Percentiles rank a stretch among this genome's conserved stretches.
Evolutionary conservation across 2,329 filamentous ascomycete species (phyloP).

Genomic region (Colletotrichum simmondsii): DNA sequence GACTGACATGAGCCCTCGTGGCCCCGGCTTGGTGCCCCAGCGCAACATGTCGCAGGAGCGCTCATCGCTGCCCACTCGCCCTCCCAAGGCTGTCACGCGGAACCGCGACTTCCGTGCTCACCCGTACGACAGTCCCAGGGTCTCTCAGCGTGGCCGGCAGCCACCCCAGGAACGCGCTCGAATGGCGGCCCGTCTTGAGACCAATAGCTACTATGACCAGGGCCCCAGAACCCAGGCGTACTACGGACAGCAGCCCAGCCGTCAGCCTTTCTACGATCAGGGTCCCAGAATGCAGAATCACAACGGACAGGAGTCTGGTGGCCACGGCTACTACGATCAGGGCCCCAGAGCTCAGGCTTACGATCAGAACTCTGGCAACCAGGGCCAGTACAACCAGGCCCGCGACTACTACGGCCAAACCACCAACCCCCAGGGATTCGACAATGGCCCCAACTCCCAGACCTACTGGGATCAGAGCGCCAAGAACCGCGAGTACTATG

Average conservation of each 20-base stretch:
- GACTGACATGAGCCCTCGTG: background rate
- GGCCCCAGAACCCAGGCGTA: background rate
- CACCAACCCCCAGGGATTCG: too few species aligned
- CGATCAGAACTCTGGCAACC: background rate
- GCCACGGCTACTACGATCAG: background rate
- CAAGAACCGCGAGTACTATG: too few species aligned
- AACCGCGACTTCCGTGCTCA: background rate
- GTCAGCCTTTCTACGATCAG: background rate
- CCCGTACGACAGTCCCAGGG: background rate
- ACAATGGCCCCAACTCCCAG: too few species aligned
- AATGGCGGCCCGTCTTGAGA: background rate
- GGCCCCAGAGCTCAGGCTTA: too few species aligned
- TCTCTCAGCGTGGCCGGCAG: background rate
- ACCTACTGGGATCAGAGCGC: too few species aligned
- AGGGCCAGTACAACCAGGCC: background rate
- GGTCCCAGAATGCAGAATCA: background rate
- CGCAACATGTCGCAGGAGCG: background rate
- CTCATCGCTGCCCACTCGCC: background rate
- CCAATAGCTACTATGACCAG: background rate
- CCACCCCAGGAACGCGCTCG: background rate
- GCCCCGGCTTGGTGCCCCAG: background rate
- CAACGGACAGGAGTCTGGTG: background rate
- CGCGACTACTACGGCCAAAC: too few species aligned
- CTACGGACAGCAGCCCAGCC: background rate
- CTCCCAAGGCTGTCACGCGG: background rate